Percentiles rank a stretch among this genome's conserved stretches.
Conservation (phyloP, 2,329 filamentous ascomycete species). For the Penicillium sp. region DNA sequence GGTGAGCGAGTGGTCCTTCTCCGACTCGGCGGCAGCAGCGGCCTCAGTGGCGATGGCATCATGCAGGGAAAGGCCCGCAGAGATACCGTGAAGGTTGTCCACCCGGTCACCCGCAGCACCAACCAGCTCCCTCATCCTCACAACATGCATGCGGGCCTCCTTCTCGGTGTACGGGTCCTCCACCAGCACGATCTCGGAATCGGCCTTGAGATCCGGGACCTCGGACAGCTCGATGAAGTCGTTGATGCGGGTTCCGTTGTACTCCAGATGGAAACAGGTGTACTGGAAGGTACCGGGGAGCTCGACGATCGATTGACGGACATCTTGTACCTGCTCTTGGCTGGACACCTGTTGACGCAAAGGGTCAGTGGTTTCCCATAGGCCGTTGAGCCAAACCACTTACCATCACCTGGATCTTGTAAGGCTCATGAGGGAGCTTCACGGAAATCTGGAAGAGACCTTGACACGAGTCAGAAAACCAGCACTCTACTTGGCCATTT, state of each 20-base stretch:
- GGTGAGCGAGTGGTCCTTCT: constrained; percentile 57
- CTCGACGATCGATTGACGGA: constrained; percentile 95
- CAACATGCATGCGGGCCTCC: constrained; percentile 90
- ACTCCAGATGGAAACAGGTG: constrained; percentile 97
- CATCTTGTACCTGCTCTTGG: constrained; percentile 95
- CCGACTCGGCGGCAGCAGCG: constrained; percentile 38
- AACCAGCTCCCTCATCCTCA: constrained; percentile 87
- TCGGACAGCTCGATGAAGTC: constrained; percentile 93
- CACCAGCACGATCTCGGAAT: constrained; percentile 76
- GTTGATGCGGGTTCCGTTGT: constrained; percentile 84
- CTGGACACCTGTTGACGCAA: constrained; percentile 66
- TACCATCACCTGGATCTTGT: constrained; percentile 83
- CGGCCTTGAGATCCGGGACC: constrained; percentile 71
- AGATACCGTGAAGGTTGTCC: constrained; percentile 80
- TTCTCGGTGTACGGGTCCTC: constrained; percentile 98
- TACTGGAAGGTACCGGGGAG: constrained; percentile 91
- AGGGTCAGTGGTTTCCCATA: constrained; percentile 22
- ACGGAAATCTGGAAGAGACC: constrained; percentile 71
- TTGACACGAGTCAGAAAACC: constrained; percentile 24
- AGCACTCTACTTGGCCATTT: background rate
- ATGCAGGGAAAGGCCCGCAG: constrained; percentile 81
- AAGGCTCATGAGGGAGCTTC: constrained; percentile 74
- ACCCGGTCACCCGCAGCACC: constrained; percentile 86
- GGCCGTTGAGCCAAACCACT: constrained; percentile 32
- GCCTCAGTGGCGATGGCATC: constrained; percentile 65